Evolutionary conservation across 805 yeast genomes (phyloP).

Genomic region (Vanderwaltozyma verrucispora): DNA sequence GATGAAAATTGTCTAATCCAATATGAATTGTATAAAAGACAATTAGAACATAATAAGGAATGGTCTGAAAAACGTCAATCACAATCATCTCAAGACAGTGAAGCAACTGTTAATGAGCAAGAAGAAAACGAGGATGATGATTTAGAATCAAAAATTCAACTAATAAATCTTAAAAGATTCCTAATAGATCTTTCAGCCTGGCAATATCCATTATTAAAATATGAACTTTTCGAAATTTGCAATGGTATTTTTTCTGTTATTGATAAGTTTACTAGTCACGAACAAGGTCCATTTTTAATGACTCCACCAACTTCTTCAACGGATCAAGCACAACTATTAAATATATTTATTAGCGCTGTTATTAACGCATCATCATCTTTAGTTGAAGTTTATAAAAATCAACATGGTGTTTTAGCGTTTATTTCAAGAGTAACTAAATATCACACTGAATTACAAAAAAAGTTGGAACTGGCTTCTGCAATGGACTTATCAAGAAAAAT

Average conservation of each 20-base stretch:
- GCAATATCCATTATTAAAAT: slow-evolving; percentile 31
- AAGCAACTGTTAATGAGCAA: slow-evolving; percentile 11
- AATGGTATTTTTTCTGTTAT: slow-evolving; percentile 19
- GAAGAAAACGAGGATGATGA: slow-evolving; percentile 4
- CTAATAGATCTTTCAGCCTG: slow-evolving; percentile 39
- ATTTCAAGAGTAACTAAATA: slow-evolving; percentile 13
- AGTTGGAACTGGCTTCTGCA: slow-evolving; percentile 19
- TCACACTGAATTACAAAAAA: slow-evolving; percentile 16
- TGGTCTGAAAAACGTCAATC: slow-evolving; percentile 10
- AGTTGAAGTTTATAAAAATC: slow-evolving; percentile 15
- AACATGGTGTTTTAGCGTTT: slow-evolving; percentile 14
- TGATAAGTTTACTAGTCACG: slow-evolving; percentile 18
- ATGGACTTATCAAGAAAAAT: slow-evolving; percentile 19
- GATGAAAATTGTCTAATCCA: slow-evolving; percentile 34
- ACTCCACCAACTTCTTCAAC: slow-evolving; percentile 17
- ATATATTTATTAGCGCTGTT: slow-evolving; percentile 15
- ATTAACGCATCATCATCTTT: slow-evolving; percentile 13
- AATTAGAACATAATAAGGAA: slow-evolving; percentile 18
- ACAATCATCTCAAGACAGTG: slow-evolving; percentile 12
- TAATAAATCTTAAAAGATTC: slow-evolving; percentile 38
- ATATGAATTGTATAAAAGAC: slow-evolving; percentile 25
- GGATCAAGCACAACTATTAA: slow-evolving; percentile 12
- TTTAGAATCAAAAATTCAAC: slow-evolving; percentile 18
- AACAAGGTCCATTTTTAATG: slow-evolving; percentile 20
- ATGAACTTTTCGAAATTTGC: slow-evolving; percentile 18